Evolutionary conservation across 176 grass and related monocot species (phyloP), one percentile per base, ranked within the genome.

Genomic region (Rhipidocladum racemiflorum): DNA sequence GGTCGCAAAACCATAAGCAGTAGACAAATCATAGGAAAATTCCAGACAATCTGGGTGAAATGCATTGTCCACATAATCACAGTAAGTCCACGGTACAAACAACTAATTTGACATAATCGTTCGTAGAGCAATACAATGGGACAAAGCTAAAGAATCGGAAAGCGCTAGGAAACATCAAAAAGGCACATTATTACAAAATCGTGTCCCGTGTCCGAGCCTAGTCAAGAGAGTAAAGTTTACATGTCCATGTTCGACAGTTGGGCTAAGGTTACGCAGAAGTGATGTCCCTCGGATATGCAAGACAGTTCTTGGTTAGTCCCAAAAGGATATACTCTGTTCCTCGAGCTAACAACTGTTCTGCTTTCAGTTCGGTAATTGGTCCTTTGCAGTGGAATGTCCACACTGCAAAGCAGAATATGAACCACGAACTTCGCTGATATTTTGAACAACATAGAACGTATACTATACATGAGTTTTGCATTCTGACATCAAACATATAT

Each of bases 101-200:
- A 65, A 36, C 80, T 66, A 74, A 79, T 42, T 65, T 1, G 46
- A 38, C 21, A 74, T 15, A 70, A 30, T 42, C 24, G 13, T 89
- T 77, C 65, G 16, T 68, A 80, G 44, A 77, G 39, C 64, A 65
- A 86, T 57, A 78, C 44, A 71, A 23, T 6, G 28, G 4, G 56
- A 35, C 17, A 67, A 45, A 42, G 30, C 76, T 56, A 5, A 73
- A 29, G 16, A 57, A 65, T 56, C 14, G 1, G 40, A 73, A 76
- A 73, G 42, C 15, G 30, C 50, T 13, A 68, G 49, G 11, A 60
- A 75, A 75, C 51, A 85, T 32, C 51, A 56, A 81, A 78, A 57
- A 72, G n/a, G 36, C 78, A 82, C 38, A 67, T 72, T 74, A 68
- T 86, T 83, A 61, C 74, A 86, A 86, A 90, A 90, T 74, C 74